Conservation (phyloP, 306 rosid genomes). For the Dalbergia cochinchinensis region DNA sequence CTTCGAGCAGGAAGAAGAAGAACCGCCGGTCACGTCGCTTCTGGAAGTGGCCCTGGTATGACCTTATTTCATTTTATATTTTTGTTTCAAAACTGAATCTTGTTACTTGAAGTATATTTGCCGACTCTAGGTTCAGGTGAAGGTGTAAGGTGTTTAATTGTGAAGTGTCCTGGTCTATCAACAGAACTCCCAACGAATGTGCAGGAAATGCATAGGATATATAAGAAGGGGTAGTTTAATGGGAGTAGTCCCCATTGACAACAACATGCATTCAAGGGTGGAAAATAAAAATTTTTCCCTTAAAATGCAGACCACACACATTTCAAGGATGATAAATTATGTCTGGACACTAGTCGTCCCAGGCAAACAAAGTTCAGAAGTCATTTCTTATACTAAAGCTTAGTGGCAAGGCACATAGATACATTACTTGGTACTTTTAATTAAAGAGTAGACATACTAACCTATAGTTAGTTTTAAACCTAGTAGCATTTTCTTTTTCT, state of each 20-base stretch:
- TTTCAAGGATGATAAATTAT: too few relatives aligned
- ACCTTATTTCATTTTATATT: not conserved
- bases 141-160: not conserved
- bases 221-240: not conserved
- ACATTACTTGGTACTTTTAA: not conserved
- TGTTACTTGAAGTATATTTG: not conserved
- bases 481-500: not conserved
- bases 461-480: not conserved
- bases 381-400: not conserved
- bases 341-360: too few relatives aligned
- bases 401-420: not conserved
- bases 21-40: conserved; percentile 62
- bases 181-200: not conserved
- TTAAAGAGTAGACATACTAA: not conserved
- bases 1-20: conserved; percentile 61
- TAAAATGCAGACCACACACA: too few relatives aligned
- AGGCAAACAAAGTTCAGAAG: too few relatives aligned
- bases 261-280: too few relatives aligned
- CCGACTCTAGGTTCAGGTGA: not conserved
- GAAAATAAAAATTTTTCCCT: too few relatives aligned
- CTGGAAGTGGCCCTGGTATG: conserved; percentile 91
- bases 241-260: too few relatives aligned
- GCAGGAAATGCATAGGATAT: not conserved
- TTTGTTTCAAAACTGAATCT: not conserved
- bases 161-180: not conserved